Base-by-base conservation (phyloP, 805 yeast genomes). In the Sugiyamaella chiloensis region DNA sequence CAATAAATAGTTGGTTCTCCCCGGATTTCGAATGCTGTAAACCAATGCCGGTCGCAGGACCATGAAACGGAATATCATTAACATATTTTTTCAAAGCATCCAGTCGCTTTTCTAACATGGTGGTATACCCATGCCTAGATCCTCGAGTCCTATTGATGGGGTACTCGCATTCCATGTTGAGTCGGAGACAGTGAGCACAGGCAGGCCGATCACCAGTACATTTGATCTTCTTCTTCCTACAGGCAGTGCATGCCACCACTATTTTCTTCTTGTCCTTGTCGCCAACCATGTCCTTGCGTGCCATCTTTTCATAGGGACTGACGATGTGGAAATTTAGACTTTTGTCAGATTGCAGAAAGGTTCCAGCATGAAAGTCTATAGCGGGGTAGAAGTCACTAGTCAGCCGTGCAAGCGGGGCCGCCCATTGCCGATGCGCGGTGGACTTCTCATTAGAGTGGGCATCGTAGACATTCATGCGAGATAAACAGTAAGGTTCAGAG, bases 141-240 rank as follows among this genome's bases (percentile, higher is more conserved):
- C 69, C 69, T 11, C 68, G 51, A 47, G 62, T 65, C n/a, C 65
- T 56, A 37, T 62, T 54, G 14, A 62, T 53, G 2, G 69, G 69
- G 31, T 65, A 65, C 45, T 63, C 64, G 51, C 69, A 65, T 5
- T 58, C 58, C 12, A 63, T 56, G 32, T 64, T 54, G 23, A 59
- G 55, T 8, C 66, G 58, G 14, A 65, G 56, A 40, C 69, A 65
- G 52, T 59, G 59, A 11, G 62, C 55, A 46, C 69, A 65, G 4
- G 69, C 69, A 4, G 69, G 69, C 5, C 69, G 56, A 37, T 58
- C 68, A 12, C 65, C 66, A 1, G 69, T 60, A 52, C 69, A 65
- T 49, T 63, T 63, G 46, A 64, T 65, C 56, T 65, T 65, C 52
- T 66, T 66, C 42, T 60, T 61, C n/a, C 69, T 51, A 44, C 69